Base-by-base conservation (phyloP, 1,284 basidiomycete species). In the Rhodofomes roseus region DNA sequence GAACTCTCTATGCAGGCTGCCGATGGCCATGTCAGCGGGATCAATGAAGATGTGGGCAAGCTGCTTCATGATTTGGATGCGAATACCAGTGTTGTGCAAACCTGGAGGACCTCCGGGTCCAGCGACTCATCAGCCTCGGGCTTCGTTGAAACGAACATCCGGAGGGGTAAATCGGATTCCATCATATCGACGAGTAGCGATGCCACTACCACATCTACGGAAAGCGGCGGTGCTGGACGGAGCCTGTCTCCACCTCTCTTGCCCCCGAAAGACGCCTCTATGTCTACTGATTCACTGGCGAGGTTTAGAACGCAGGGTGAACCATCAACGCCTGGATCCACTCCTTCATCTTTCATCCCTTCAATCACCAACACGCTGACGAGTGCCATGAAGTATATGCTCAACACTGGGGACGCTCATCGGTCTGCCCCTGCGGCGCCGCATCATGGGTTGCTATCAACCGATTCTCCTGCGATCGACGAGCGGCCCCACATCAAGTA, bases 401-500 rank as follows among this genome's bases (percentile, higher is more conserved):
- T 84, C 54, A 80, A 73, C 56, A 66, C 71, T 6, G 70, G 69
- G 16, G 75, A 77, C 1, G 58, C 66, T 0, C 70, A 12, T 65
- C 77, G 27, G 71, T 76, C 3, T 18, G 54, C 40, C 0, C 27
- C 58, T 1, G n/a, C 37, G 16, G 20, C 60, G 31, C 57, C 65
- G 2, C 67, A 67, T 43, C 67, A 68, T 48, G 65, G 61, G 9
- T 58, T 67, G 41, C 62, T 68, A 6, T 71, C 77, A 4, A 80
- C 83, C 27, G 70, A 66, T 8, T 64, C 76, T 1, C 71, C 76
- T 2, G 67, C 69, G 20, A 83, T 86, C 36, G 86, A 89, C 66
- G 86, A 87, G 27, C 80, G 82, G 20, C 89, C 90, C 3, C 90
- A 92, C 71, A 85, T 92, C 76, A 88, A 89, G 72, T 90, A 90